Evolutionary conservation across 495 filamentous ascomycete genomes (phyloP).

Genomic region (Penicillium waksmanii): DNA sequence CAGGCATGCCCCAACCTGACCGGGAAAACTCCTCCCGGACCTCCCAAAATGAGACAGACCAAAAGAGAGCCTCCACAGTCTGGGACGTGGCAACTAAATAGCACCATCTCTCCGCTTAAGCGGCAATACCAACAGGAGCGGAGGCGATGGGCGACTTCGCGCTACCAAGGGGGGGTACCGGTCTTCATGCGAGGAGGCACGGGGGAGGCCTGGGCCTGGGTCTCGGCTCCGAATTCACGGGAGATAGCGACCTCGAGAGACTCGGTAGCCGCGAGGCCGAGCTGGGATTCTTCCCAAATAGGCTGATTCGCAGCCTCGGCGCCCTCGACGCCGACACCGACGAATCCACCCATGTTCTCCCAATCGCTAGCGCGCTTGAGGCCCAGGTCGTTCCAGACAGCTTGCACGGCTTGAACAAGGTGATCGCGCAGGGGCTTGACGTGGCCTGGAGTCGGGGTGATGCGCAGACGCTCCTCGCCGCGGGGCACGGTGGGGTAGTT

Average conservation of each 20-base stretch:
- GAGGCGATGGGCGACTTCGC: conserved; percentile 31
- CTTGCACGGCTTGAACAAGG: conserved; percentile 81
- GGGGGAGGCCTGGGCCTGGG: conserved; percentile 24
- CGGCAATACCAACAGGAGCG: conserved; percentile 39
- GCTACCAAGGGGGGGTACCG: conserved; percentile 25
- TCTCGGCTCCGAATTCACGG: conserved; percentile 37
- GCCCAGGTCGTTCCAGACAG: conserved; percentile 82
- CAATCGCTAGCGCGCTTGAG: conserved; percentile 93
- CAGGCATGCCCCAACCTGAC: neutral
- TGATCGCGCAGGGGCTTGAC: conserved; percentile 78
- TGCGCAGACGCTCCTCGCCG: conserved; percentile 90
- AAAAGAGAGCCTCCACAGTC: neutral
- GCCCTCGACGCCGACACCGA: conserved; percentile 80
- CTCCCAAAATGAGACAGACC: neutral
- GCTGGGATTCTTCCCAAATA: conserved; percentile 87
- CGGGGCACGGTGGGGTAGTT: conserved; percentile 98
- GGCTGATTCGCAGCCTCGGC: conserved; percentile 60
- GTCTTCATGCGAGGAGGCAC: conserved; percentile 36
- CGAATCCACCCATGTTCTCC: conserved; percentile 88
- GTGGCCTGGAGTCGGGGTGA: conserved; percentile 95
- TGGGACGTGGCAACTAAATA: neutral
- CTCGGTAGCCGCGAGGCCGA: conserved; percentile 63
- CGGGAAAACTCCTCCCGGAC: neutral
- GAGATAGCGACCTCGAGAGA: conserved; percentile 41
- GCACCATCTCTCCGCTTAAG: conserved; percentile 24